Conservation (phyloP, 805 yeast genomes). For the Spencermartinsiella europaea region DNA sequence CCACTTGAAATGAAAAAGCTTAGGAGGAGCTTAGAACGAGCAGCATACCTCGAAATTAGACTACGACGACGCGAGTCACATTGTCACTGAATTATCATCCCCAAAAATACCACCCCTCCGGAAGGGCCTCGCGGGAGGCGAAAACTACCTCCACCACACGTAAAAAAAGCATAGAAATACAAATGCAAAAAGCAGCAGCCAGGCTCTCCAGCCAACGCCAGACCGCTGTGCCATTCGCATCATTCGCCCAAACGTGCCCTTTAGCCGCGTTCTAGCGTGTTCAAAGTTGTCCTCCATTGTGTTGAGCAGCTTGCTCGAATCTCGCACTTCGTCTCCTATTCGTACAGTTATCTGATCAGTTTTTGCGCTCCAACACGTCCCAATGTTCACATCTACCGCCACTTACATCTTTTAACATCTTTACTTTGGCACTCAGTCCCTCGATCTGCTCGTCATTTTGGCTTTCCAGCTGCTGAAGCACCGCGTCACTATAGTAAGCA, state of each 20-base stretch:
- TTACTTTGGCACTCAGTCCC: constrained; percentile 49
- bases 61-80: too few species aligned
- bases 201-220: constrained; percentile 58
- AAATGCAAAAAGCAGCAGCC: constrained; percentile 47
- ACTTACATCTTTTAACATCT: constrained; percentile 45
- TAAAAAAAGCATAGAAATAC: constrained; percentile 43
- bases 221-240: constrained; percentile 57
- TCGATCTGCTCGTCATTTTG: constrained; percentile 59
- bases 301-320: constrained; percentile 43
- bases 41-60: too few species aligned
- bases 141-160: constrained; percentile 23
- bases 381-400: constrained; percentile 4
- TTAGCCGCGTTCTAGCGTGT: constrained; percentile 42
- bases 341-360: constrained; percentile 39
- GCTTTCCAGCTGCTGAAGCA: constrained; percentile 56
- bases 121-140: neutral
- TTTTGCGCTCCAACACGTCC: neutral
- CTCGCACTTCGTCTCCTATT: constrained; percentile 63
- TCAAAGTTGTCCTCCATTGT: constrained; percentile 45
- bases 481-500: constrained; percentile 43
- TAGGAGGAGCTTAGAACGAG: too few species aligned
- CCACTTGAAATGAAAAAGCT: too few species aligned
- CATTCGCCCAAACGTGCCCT: constrained; percentile 52
- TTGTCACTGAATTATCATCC: too few species aligned
- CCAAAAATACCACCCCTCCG: neutral